Conservation (phyloP, 2,329 filamentous ascomycete species). For the Phialemoniopsis sp. region DNA sequence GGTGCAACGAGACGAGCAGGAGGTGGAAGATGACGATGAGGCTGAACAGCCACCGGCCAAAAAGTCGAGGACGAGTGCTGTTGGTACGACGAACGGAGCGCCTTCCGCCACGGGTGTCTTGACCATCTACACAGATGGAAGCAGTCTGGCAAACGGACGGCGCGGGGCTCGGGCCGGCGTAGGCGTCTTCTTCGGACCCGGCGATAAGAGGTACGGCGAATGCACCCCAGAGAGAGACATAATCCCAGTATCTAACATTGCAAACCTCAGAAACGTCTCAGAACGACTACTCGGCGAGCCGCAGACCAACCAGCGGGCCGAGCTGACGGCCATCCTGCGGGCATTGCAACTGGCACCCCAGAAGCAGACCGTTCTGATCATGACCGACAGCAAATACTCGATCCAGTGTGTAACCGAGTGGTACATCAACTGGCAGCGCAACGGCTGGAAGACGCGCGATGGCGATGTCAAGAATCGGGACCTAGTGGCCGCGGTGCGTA, state of each 20-base stretch:
- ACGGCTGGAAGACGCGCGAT: conserved; percentile 72
- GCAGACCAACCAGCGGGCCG: conserved; percentile 96
- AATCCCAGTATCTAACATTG: neutral
- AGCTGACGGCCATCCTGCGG: conserved; percentile 81
- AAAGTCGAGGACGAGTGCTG: conserved; percentile 20
- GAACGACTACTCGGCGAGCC: conserved; percentile 68
- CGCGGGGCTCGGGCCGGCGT: conserved; percentile 52
- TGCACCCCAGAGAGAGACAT: conserved; percentile 1
- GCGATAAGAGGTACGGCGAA: conserved; percentile 50
- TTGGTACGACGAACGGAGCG: conserved; percentile 4
- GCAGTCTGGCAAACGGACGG: conserved; percentile 54
- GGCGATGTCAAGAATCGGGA: conserved; percentile 85
- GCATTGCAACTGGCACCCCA: conserved; percentile 73
- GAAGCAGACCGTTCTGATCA: conserved; percentile 67
- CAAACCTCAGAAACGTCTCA: conserved; percentile 54
- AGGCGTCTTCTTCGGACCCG: conserved; percentile 58
- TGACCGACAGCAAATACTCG: conserved; percentile 85
- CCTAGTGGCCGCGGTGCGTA: conserved; percentile 68
- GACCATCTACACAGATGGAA: conserved; percentile 60
- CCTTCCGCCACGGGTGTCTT: conserved; percentile 20
- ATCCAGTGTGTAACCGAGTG: conserved; percentile 87
- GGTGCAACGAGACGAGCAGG: conserved; percentile 7
- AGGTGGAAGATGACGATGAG: conserved; percentile 11
- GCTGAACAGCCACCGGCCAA: conserved; percentile 25
- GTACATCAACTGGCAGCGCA: conserved; percentile 71